Evolutionary conservation across 768 basidiomycete genomes (phyloP), one percentile per base, ranked within the genome.

Genomic region (Lyophyllum atratum): DNA sequence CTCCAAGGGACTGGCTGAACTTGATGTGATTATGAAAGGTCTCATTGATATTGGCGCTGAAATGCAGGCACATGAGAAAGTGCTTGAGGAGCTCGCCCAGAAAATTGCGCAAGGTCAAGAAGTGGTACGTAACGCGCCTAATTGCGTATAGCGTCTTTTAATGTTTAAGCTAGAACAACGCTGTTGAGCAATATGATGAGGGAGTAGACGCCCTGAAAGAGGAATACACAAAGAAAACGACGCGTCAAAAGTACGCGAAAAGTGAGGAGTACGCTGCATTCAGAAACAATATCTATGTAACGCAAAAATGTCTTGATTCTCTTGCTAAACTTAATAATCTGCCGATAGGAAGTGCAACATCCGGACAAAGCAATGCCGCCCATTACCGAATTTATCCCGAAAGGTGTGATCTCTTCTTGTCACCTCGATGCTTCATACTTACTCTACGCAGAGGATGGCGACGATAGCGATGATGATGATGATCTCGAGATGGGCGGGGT

Each of bases 401-500:
- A 76, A 76, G 93, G 92, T 89, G 58, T 22, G 72, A 39, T 24
- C 43, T 8, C 19, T 50, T 25, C 19, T 47, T 29, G 4, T 22
- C 37, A 47, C 9, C 42, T 53, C 54, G 25, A 52, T 44, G 8
- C n/a, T 25, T 34, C 34, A 33, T 48, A 15, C 49, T 31, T 49
- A 15, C 40, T 14, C 52, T n/a, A 69, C 28, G 22, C 29, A 94
- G 93, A 94, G 81, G 79, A 83, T 40, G 91, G 85, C 10, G 92
- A 93, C 59, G 85, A 81, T 28, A 91, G 89, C 52, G 91, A 91
- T 55, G 86, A 87, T 50, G 95, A 95, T 29, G 91, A 94, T 51
- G 95, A 97, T 12, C 72, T 98, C 29, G 89, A 94, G 71, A 77
- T 96, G 49, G 95, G 95, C 51, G 94, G 93, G 24, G 80, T 87